Percentiles rank a stretch among this genome's conserved stretches.
Conservation (phyloP, 2,329 filamentous ascomycete species). For the Plenodomus lindquistii region DNA sequence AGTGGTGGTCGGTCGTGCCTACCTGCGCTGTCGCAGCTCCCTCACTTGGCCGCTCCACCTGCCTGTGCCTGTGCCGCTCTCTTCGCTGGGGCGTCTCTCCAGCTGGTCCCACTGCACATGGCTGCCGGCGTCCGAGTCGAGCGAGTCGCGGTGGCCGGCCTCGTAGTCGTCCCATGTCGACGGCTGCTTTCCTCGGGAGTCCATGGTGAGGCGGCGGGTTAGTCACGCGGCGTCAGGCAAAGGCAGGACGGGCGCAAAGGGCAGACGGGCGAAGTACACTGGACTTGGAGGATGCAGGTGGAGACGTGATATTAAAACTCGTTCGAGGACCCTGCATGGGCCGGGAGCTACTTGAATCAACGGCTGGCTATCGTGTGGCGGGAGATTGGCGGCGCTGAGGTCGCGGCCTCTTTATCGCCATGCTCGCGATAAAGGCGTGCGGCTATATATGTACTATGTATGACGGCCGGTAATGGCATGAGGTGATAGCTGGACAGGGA, state of each 20-base stretch:
- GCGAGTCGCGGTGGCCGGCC: conserved; percentile 47
- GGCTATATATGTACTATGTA: conserved; percentile 4
- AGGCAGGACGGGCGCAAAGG: conserved; percentile 1
- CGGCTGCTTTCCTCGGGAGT: conserved; percentile 47
- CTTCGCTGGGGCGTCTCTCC: conserved; percentile 33
- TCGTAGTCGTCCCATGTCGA: conserved; percentile 53
- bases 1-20: not conserved
- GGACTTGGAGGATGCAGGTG: conserved; percentile 11
- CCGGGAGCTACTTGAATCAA: conserved; percentile 37
- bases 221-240: conserved; percentile 7
- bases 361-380: conserved; percentile 32
- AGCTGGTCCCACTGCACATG: conserved; percentile 46
- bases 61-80: conserved; percentile 34
- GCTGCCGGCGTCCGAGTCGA: conserved; percentile 43
- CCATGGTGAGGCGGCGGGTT: conserved; percentile 26
- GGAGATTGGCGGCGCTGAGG: conserved; percentile 23
- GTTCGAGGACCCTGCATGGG: conserved; percentile 31
- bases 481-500: conserved; percentile 6
- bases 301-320: conserved; percentile 19
- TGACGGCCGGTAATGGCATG: conserved; percentile 15
- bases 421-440: not conserved
- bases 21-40: conserved; percentile 45
- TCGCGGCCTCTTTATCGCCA: not conserved
- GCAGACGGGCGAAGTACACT: conserved; percentile 3
- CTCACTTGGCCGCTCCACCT: conserved; percentile 24